Evolutionary conservation across 306 rosid species (phyloP), one percentile per base, ranked within the genome.

Genomic region (apple (Malus domestica)): DNA sequence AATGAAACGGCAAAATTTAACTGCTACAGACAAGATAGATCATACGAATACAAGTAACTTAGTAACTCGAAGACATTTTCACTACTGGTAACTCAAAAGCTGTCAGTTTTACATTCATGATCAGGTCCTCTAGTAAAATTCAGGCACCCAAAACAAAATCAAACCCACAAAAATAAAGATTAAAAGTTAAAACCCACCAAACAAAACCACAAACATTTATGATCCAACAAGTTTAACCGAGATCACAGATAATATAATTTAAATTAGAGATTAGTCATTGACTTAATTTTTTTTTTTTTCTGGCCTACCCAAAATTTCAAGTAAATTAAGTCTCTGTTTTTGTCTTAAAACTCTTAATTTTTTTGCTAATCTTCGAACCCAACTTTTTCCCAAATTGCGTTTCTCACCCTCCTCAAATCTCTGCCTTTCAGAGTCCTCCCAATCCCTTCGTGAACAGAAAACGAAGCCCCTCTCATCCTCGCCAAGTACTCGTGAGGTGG

Each of bases 351-450:
- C n/a, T 76, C 62, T 72, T 75, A 61, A 25, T 2, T 60, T 64
- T 30, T 25, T 6, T 64, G 19, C 67, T 30, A 64, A 79, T 82
- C 97, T 75, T 94, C 96, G 71, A 91, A 94, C 19, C 97, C 97
- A 9, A 89, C 90, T 76, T 80, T 87, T 82, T 94, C 82, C 98
- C 95, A 94, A 77, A 94, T 90, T 10, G 97, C 98, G 82, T 94
- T 94, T 35, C 98, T 92, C 29, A 94, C 92, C 45, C 90, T 80
- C 57, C 95, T 80, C 82, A 91, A 77, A 76, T 94, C 98, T 23
- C 97, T 86, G 3, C 98, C 98, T 78, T 94, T 92, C 63, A 94
- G 86, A 57, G 98, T 94, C 81, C 98, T 85, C 63, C 98, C 98
- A 49, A 86, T 74, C n/a, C 98, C 97, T 87, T 94, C 98, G 45